A percentile compares a stretch with the other conserved stretches of the same genome.
These are phyloP conservation scores for Eutypella sp. DNA, from an alignment of 2,329 filamentous ascomycete species.

Conservation along the genomic window DNA sequence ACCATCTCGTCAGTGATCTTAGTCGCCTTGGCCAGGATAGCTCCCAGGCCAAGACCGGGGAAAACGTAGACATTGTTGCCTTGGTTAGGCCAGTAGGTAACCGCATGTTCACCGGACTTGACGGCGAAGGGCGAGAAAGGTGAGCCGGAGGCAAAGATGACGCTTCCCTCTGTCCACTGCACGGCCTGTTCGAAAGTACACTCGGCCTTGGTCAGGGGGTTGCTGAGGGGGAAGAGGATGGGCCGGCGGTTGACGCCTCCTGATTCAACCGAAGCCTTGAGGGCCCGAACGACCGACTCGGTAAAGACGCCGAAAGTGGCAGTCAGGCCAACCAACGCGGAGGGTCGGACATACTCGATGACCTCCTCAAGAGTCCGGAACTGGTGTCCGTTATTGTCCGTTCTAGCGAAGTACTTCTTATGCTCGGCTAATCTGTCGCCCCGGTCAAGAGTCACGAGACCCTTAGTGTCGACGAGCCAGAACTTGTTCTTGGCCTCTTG, in stretches of 20 bases:
- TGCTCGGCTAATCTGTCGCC: constrained; percentile 93
- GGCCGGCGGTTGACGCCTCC: constrained; percentile 69
- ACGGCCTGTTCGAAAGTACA: constrained; percentile 95
- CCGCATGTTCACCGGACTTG: constrained; percentile 53
- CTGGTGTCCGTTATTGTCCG: constrained; percentile 60
- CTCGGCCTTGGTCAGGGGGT: constrained; percentile 93
- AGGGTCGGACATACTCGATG: constrained; percentile 91
- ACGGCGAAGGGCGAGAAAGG: constrained; percentile 74
- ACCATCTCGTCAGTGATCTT: constrained; percentile 94
- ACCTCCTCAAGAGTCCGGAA: constrained; percentile 83
- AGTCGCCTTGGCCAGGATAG: constrained; percentile 84
- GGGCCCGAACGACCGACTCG: constrained; percentile 71
- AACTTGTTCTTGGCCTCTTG: constrained; percentile 85
- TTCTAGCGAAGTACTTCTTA: constrained; percentile 66
- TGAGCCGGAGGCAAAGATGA: constrained; percentile 90
- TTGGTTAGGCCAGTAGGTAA: constrained; percentile 73
- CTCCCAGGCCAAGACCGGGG: constrained; percentile 89
- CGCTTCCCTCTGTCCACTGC: constrained; percentile 82
- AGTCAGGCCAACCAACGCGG: constrained; percentile 88
- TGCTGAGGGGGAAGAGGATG: constrained; percentile 94
- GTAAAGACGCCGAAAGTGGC: constrained; percentile 95
- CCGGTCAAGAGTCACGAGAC: constrained; percentile 87
- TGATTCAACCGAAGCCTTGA: constrained; percentile 59
- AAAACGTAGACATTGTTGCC: constrained; percentile 93
- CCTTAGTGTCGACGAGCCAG: constrained; percentile 96